These are phyloP conservation scores for Litchi chinensis DNA, from an alignment of 345 rosid species.

Conservation along the genomic window DNA sequence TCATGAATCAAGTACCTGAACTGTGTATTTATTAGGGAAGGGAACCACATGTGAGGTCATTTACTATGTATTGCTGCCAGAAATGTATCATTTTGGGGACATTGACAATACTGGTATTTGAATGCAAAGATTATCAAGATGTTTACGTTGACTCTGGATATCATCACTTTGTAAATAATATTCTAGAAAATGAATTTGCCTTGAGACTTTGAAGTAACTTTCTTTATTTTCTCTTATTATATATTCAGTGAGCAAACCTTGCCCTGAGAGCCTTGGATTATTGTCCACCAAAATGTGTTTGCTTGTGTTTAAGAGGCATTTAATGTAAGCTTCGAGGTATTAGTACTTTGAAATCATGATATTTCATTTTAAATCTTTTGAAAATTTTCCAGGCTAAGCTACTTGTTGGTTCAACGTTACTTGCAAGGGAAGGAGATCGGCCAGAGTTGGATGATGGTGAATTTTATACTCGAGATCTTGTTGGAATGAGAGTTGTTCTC, in stretches of 20 bases:
- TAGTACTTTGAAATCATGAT: neutral
- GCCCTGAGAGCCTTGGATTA: neutral
- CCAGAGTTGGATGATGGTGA: slow-evolving; percentile 81
- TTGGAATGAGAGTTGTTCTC: slow-evolving; percentile 75
- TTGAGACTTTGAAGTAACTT: neutral
- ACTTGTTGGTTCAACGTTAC: slow-evolving; percentile 85
- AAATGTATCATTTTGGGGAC: neutral
- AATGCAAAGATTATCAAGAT: slow-evolving; percentile 1
- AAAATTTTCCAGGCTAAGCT: slow-evolving; percentile 58
- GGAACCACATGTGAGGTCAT: neutral
- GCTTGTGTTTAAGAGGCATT: neutral
- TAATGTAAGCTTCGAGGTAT: neutral
- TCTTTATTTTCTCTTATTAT: neutral
- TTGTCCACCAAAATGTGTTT: neutral
- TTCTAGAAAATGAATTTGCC: neutral
- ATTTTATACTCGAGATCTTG: slow-evolving; percentile 80
- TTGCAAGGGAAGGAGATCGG: slow-evolving; percentile 73
- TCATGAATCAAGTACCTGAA: neutral
- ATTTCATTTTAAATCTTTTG: slow-evolving; percentile 7
- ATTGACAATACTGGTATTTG: neutral
- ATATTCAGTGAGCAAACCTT: neutral
- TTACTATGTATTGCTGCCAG: neutral
- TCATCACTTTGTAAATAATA: neutral
- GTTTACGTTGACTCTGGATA: neutral
- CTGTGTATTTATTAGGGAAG: neutral